Conservation (phyloP, 2,329 filamentous ascomycete genomes). For the Colletotrichum sojae region DNA sequence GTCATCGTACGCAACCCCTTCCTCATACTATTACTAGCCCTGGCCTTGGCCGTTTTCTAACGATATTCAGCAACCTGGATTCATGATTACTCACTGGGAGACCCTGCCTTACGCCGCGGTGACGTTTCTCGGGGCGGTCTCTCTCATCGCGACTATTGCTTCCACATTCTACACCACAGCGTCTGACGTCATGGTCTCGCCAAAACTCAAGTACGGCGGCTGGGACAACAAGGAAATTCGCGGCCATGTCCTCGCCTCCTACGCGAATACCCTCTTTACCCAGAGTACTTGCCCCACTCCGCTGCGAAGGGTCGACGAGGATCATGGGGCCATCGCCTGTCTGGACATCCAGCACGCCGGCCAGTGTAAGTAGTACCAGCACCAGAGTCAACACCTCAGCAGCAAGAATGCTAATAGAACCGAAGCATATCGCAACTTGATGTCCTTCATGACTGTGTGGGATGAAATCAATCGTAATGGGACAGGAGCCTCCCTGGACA, state of each 20-base stretch:
- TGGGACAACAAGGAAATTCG: constrained; percentile 65
- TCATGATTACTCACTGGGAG: constrained; percentile 78
- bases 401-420: constrained; percentile 23
- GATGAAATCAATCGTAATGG: constrained; percentile 58
- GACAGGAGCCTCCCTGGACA: constrained; percentile 55
- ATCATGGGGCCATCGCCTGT: constrained; percentile 68
- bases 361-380: constrained; percentile 57
- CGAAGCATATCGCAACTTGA: constrained; percentile 76
- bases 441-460: constrained; percentile 73
- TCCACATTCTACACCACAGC: constrained; percentile 84
- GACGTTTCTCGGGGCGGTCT: constrained; percentile 75
- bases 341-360: constrained; percentile 79
- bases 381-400: neutral
- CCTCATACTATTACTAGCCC: neutral
- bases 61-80: constrained; percentile 71
- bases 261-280: constrained; percentile 74
- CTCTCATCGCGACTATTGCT: constrained; percentile 74
- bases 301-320: constrained; percentile 60
- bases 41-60: neutral
- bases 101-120: constrained; percentile 74
- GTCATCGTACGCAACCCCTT: constrained; percentile 60
- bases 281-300: constrained; percentile 72
- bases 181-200: constrained; percentile 81
- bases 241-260: constrained; percentile 72
- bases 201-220: constrained; percentile 74